Conservation (phyloP, 2,329 filamentous ascomycete genomes). For the Colletotrichum destructivum region DNA sequence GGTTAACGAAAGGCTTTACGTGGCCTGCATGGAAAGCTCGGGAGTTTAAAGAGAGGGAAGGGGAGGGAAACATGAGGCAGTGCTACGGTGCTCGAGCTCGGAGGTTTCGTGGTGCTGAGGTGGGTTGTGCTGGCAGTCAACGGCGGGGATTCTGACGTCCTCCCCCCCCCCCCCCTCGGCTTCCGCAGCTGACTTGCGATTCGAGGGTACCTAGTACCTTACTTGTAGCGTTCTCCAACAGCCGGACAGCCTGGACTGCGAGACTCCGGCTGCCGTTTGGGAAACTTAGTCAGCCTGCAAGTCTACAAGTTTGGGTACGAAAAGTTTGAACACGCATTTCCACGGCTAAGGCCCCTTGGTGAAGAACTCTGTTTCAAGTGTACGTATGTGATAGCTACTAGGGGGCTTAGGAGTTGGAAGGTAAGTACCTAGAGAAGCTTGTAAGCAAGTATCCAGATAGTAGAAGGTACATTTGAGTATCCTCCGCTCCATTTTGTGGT, state of each 20-base stretch:
- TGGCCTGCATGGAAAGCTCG: constrained; percentile 39
- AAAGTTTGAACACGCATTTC: background rate
- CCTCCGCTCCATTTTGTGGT: background rate
- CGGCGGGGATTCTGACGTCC: constrained; percentile 38
- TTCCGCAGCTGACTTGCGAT: constrained; percentile 17
- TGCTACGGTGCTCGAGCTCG: constrained; percentile 39
- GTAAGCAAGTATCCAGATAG: too few relatives aligned
- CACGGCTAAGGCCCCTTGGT: background rate
- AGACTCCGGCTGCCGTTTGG: background rate
- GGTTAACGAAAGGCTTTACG: constrained; percentile 27
- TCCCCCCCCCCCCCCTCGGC: constrained; percentile 32
- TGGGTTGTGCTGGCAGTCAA: constrained; percentile 38
- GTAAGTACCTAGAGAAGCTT: background rate
- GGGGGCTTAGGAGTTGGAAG: too few relatives aligned
- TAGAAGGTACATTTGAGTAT: background rate
- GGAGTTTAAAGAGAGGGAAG: constrained; percentile 9
- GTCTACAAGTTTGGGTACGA: background rate
- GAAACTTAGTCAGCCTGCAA: constrained; percentile 1
- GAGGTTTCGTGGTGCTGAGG: constrained; percentile 34
- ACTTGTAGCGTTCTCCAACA: constrained; percentile 19
- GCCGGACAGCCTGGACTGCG: constrained; percentile 2
- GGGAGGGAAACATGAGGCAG: constrained; percentile 24
- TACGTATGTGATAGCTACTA: too few relatives aligned
- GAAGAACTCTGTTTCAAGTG: background rate
- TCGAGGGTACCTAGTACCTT: constrained; percentile 7